phyloP scores from a whole-genome alignment of 2,329 filamentous ascomycete genomes.

The Diaporthe caulivora region DNA sequence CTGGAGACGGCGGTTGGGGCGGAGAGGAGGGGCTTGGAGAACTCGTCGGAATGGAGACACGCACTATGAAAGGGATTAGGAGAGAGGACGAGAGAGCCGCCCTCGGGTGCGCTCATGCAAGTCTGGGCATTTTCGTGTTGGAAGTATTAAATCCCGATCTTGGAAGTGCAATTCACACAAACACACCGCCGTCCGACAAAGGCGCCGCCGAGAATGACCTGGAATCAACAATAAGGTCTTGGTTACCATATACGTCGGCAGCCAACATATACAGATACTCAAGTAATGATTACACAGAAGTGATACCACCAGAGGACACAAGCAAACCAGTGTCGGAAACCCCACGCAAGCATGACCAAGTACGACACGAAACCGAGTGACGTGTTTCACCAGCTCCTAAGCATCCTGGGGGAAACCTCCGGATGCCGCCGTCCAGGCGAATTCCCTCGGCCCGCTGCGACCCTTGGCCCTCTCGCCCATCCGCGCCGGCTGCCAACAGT shows the following conservation, averaged over 20 bases:
- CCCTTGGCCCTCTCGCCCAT: no score
- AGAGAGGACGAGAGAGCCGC: background rate
- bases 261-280: background rate
- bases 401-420: background rate
- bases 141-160: background rate
- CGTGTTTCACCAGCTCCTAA: background rate
- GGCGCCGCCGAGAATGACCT: no score
- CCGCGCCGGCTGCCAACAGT: slow-evolving; percentile 3
- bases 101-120: background rate
- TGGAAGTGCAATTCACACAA: background rate
- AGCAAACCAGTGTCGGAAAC: background rate
- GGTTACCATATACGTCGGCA: background rate
- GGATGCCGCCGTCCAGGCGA: slow-evolving; percentile 2
- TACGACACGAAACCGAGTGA: background rate
- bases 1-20: background rate
- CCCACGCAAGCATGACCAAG: background rate
- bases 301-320: background rate
- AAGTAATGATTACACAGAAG: background rate
- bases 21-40: slow-evolving; percentile 18
- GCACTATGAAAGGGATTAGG: slow-evolving; percentile 11
- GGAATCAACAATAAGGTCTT: no score
- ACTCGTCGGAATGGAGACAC: slow-evolving; percentile 33
- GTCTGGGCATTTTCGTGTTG: background rate
- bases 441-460: background rate
- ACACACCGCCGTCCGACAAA: background rate